A percentile compares a stretch with the other conserved stretches of the same genome.
These are phyloP conservation scores for Meripilus lineatus DNA, from an alignment of 1,284 basidiomycete genomes.

Conservation along the genomic window DNA sequence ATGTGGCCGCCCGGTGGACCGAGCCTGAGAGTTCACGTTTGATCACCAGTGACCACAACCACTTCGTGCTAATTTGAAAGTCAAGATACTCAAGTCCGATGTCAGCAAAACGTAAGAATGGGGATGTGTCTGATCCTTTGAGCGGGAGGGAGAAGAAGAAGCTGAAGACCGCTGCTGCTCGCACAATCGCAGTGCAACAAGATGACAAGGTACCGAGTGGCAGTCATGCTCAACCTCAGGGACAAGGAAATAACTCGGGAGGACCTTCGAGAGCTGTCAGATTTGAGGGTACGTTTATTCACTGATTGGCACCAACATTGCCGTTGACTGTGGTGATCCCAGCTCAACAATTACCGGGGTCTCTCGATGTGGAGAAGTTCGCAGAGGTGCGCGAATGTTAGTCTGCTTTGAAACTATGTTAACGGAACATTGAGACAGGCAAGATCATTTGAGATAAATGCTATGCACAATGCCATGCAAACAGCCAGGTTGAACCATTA, in stretches of 20 bases:
- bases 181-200: conserved; percentile 69
- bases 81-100: too few relatives aligned
- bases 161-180: conserved; percentile 53
- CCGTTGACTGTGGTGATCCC: too few relatives aligned
- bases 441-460: conserved; percentile 80
- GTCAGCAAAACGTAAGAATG: conserved; percentile 33
- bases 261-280: conserved; percentile 37
- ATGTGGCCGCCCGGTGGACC: too few relatives aligned
- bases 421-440: conserved; percentile 45
- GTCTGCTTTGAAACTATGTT: not conserved
- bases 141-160: conserved; percentile 62
- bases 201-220: too few relatives aligned
- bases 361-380: conserved; percentile 84
- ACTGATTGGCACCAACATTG: too few relatives aligned
- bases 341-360: conserved; percentile 62
- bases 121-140: conserved; percentile 23
- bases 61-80: too few relatives aligned
- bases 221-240: conserved; percentile 14
- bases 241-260: conserved; percentile 23
- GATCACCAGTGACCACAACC: too few relatives aligned
- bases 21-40: too few relatives aligned
- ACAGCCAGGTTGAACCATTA: conserved; percentile 51
- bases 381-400: conserved; percentile 55
- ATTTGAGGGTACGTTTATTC: conserved; percentile 37
- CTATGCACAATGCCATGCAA: conserved; percentile 84